phyloP scores from a whole-genome alignment of 768 basidiomycete species.

The Cubamyces sp. region DNA sequence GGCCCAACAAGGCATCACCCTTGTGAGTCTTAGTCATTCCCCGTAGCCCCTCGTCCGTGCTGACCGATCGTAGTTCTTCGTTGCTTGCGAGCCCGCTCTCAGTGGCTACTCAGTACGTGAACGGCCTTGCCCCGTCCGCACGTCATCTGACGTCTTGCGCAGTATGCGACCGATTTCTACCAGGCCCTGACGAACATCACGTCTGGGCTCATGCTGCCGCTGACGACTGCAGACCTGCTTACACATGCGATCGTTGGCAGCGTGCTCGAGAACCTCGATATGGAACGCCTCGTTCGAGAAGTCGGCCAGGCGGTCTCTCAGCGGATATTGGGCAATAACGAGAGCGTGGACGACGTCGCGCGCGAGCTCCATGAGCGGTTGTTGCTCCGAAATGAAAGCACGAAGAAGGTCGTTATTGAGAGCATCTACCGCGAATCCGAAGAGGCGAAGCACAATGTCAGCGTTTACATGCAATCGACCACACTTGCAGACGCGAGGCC shows the following conservation, averaged over 20 bases:
- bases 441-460: slow-evolving; percentile 88
- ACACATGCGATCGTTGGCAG: slow-evolving; percentile 96
- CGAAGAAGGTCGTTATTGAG: slow-evolving; percentile 95
- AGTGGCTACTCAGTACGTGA: slow-evolving; percentile 83
- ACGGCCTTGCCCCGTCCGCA: not conserved
- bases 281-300: slow-evolving; percentile 95
- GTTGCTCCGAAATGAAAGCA: slow-evolving; percentile 90
- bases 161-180: slow-evolving; percentile 95
- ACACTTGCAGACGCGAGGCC: slow-evolving; percentile 76
- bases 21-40: slow-evolving; percentile 53
- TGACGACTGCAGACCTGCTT: slow-evolving; percentile 93
- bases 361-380: slow-evolving; percentile 91
- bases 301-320: slow-evolving; percentile 93
- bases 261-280: slow-evolving; percentile 96
- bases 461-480: slow-evolving; percentile 76
- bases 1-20: slow-evolving; percentile 88
- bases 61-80: slow-evolving; percentile 74
- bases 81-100: slow-evolving; percentile 97
- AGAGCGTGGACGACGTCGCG: slow-evolving; percentile 96
- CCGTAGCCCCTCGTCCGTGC: slow-evolving; percentile 10
- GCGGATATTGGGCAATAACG: slow-evolving; percentile 89
- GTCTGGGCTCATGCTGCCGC: slow-evolving; percentile 93
- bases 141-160: slow-evolving; percentile 24
- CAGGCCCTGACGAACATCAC: slow-evolving; percentile 91
- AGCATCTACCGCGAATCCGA: slow-evolving; percentile 94